Percentiles rank a stretch among this genome's conserved stretches.
These are phyloP conservation scores for Schizopora paradoxa DNA, from an alignment of 1,284 basidiomycete species.

Conservation along the genomic window DNA sequence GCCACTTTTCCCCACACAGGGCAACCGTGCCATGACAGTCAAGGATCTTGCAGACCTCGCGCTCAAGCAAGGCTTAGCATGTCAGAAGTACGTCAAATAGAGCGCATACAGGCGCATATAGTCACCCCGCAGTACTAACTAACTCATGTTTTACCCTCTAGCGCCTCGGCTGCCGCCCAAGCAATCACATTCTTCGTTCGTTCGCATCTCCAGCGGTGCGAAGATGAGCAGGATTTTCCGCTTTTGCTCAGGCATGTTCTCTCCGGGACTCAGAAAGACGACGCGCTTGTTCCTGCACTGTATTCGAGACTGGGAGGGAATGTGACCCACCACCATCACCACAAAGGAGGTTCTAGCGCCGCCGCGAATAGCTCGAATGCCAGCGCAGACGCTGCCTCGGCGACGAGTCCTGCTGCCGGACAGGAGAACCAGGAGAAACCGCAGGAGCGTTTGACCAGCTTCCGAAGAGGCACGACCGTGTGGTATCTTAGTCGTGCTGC, in stretches of 20 bases:
- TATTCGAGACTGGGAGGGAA: slow-evolving; percentile 60
- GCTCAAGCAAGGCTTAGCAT: slow-evolving; percentile 55
- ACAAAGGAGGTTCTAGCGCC: background rate
- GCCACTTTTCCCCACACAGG: slow-evolving; percentile 35
- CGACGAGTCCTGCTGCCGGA: no score
- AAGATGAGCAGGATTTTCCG: slow-evolving; percentile 62
- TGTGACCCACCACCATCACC: slow-evolving; percentile 1
- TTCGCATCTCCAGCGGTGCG: slow-evolving; percentile 62
- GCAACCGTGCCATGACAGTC: slow-evolving; percentile 77
- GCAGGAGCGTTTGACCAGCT: slow-evolving; percentile 55
- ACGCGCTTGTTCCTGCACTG: slow-evolving; percentile 65
- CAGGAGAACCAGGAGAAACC: slow-evolving; percentile 14
- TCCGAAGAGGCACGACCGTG: slow-evolving; percentile 68
- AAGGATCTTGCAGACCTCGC: slow-evolving; percentile 73
- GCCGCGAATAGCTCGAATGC: no score
- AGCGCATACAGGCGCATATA: slow-evolving; percentile 2
- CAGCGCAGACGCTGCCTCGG: no score
- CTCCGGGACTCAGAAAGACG: slow-evolving; percentile 64
- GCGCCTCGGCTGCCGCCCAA: slow-evolving; percentile 69
- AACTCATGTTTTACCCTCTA: slow-evolving; percentile 26
- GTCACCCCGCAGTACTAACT: slow-evolving; percentile 6
- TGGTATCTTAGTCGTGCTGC: slow-evolving; percentile 73
- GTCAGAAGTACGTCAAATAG: slow-evolving; percentile 57
- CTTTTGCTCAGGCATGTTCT: slow-evolving; percentile 66
- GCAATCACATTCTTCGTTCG: slow-evolving; percentile 76